These are phyloP conservation scores for Ophiostoma quercus DNA, from an alignment of 2,329 filamentous ascomycete genomes.

Conservation along the genomic window DNA sequence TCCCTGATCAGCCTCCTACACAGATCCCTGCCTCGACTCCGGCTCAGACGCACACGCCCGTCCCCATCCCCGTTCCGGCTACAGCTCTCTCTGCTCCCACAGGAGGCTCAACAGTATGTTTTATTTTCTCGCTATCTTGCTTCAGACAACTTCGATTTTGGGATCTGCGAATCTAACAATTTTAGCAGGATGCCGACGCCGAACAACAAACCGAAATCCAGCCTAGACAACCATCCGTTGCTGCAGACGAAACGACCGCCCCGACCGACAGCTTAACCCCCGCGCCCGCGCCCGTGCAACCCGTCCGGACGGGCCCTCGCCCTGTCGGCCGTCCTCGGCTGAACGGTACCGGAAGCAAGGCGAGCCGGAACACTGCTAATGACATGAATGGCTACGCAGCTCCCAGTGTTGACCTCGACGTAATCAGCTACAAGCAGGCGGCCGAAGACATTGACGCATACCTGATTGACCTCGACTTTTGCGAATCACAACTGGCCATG, in stretches of 20 bases:
- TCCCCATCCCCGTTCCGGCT: not conserved
- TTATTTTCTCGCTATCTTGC: not conserved
- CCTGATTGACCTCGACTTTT: conserved; percentile 41
- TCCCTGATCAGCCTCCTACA: not conserved
- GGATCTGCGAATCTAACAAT: not conserved
- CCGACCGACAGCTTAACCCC: not conserved
- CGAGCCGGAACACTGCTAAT: not conserved
- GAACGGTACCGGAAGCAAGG: conserved; percentile 3
- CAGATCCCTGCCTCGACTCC: not conserved
- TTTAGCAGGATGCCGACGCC: not conserved
- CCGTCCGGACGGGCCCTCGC: conserved; percentile 4
- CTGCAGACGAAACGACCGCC: not conserved
- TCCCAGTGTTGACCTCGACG: conserved; percentile 29
- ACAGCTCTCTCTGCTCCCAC: not conserved
- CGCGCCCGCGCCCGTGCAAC: not conserved
- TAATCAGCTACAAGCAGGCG: conserved; percentile 37
- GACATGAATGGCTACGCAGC: conserved; percentile 21
- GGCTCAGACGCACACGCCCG: not conserved
- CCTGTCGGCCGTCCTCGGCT: conserved; percentile 11
- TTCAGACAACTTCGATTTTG: not conserved
- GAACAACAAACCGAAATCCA: not conserved
- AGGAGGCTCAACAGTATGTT: conserved; percentile 1
- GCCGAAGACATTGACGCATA: conserved; percentile 42
- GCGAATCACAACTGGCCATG: conserved; percentile 34
- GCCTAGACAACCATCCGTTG: not conserved